Base-by-base conservation (phyloP, 2,329 filamentous ascomycete species). In the Trichoderma cornu-damae region DNA sequence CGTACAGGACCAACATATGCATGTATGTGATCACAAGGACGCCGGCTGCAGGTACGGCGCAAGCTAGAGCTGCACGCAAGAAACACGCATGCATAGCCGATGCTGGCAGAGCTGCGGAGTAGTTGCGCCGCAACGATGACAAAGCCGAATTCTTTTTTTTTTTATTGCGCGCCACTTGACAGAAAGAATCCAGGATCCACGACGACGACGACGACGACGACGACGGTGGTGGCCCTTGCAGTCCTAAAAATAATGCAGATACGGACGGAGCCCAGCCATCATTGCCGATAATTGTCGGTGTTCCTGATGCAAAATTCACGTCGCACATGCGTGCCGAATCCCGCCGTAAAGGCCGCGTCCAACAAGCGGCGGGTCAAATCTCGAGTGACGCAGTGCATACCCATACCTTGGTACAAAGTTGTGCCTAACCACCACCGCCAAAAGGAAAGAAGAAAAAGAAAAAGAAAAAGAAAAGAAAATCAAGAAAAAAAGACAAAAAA, bases 1-100 rank as follows among this genome's bases (percentile, higher is more conserved):
- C 24, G n/a, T 12, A 30, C 24, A 6, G 26, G 12, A 14, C 11
- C 24, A 24, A 2, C 26, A 28, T 20, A 28, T 55, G 51, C 51
- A 37, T 55, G 44, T 48, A 12, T 35, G 52, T 56, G 43, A 26
- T 57, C 53, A 57, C 44, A 40, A 48, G 53, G 34, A 26, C 53
- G 35, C 16, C 16, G 44, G 53, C 44, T 57, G 53, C 53, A 57
- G 53, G 53, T 48, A 57, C 53, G 34, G 53, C 34, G 44, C 53
- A 49, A 12, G 35, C 44, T 57, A 49, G 43, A 42, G 53, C 44
- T 48, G 53, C 53, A 49, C 14, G 53, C 44, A 42, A 48, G 34
- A 18, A 57, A 42, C 20, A 47, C 9, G 42, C 51, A 55, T 55
- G 51, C 51, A 35, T 54, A 35, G 34, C 34, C 34, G 48, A 50